Base-by-base conservation (phyloP, 805 yeast species). In the Myxozyma neglecta region DNA sequence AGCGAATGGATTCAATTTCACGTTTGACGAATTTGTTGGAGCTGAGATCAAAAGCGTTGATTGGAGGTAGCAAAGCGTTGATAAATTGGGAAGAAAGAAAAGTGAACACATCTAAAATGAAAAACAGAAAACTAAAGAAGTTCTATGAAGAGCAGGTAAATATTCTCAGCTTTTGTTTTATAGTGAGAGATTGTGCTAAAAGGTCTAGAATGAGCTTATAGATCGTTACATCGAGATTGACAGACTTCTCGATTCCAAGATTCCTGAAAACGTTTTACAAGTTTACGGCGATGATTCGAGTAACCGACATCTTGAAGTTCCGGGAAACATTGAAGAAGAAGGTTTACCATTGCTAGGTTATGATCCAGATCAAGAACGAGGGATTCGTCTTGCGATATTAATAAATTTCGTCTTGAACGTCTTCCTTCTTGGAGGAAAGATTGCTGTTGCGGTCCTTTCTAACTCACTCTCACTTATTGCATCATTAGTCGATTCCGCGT, bases 381-480 rank as follows among this genome's bases (percentile, higher is more conserved):
- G 80, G 14, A 85, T 86, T 8, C 75, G 76, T 60, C 67, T 80
- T 49, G 91, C 92, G 51, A 87, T 88, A 58, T 70, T 81, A 69
- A 80, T 87, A 45, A 88, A 88, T 65, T 84, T 88, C 69, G 73
- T 77, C 44, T 75, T 87, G 59, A 88, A 88, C 70, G 72, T 84
- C 39, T 53, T 62, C 35, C 16, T 62, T 44, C 53, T 88, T 79
- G 74, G 71, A 81, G 50, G 83, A 88, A 56, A 85, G 18, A 40
- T 80, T 2, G 75, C 80, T 10, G 90, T 87, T 24, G 83, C 86
- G 0, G 65, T 83, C 14, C 74, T 85, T 70, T 86, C 93, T 0
- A 80, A 77, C 70, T 89, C 96, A 14, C 82, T 89, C 64, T 88
- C 94, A 9, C 83, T 89, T 53, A 77, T 88, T 56, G 96, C 96